phyloP scores from a whole-genome alignment of 768 basidiomycete genomes.

The Dentipellis sp. region DNA sequence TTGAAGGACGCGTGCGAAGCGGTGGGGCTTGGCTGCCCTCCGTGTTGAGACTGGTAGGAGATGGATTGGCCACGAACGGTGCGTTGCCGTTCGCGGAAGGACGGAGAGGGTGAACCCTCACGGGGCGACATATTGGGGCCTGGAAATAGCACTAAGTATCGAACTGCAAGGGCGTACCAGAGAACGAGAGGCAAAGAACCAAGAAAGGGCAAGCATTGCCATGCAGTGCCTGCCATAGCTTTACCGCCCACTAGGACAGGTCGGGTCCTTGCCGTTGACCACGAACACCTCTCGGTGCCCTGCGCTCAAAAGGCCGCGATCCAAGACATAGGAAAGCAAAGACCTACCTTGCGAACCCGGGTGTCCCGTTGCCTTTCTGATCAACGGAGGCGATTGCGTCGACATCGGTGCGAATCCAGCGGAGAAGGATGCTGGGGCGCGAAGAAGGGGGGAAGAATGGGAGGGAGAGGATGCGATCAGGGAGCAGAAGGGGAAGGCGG shows the following conservation, averaged over 20 bases:
- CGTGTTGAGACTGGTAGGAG: slow-evolving; percentile 8
- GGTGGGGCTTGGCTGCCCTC: slow-evolving; percentile 12
- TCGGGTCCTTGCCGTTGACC: too few relatives aligned
- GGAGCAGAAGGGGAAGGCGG: slow-evolving; percentile 9
- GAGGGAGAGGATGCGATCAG: slow-evolving; percentile 10
- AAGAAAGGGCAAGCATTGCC: neutral
- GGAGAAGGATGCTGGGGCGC: neutral
- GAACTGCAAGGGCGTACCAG: neutral
- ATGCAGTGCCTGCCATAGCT: too few relatives aligned
- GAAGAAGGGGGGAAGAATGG: slow-evolving; percentile 4
- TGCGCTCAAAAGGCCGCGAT: slow-evolving; percentile 4
- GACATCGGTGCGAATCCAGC: slow-evolving; percentile 7
- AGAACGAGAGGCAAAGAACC: neutral
- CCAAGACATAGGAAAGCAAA: neutral
- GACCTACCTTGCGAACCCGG: slow-evolving; percentile 9
- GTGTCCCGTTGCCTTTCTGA: slow-evolving; percentile 6
- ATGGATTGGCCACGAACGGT: slow-evolving; percentile 10
- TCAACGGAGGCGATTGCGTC: slow-evolving; percentile 14
- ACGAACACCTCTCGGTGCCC: too few relatives aligned
- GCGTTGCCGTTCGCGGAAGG: slow-evolving; percentile 13
- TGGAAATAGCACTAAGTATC: neutral
- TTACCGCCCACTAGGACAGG: too few relatives aligned
- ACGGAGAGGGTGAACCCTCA: slow-evolving; percentile 12
- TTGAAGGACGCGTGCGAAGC: slow-evolving; percentile 13
- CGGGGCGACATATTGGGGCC: slow-evolving; percentile 12